These are phyloP conservation scores for Saturnispora dispora DNA, from an alignment of 805 yeast genomes.

Conservation along the genomic window DNA sequence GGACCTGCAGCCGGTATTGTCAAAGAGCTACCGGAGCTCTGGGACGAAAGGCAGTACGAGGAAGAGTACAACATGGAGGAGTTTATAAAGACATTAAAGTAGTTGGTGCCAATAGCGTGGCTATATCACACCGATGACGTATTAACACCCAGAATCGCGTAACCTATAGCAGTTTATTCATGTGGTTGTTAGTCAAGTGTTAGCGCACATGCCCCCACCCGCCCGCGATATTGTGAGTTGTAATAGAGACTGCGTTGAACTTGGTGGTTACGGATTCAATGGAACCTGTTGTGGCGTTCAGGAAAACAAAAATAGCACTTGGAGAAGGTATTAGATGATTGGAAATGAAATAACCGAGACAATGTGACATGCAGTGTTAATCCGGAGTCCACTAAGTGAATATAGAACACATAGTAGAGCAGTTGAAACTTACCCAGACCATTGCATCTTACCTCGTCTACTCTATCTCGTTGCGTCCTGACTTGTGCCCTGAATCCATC, in stretches of 20 bases:
- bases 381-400: background rate
- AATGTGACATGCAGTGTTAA: background rate
- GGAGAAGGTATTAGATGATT: background rate
- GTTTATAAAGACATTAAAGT: conserved; percentile 66
- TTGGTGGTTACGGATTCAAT: too few species aligned
- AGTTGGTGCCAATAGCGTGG: background rate
- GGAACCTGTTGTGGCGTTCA: too few species aligned
- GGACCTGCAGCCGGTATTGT: conserved; percentile 81
- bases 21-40: conserved; percentile 82
- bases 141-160: too few species aligned
- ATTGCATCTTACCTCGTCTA: background rate
- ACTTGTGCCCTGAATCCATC: background rate
- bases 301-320: background rate
- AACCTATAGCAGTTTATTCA: too few species aligned
- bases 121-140: too few species aligned
- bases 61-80: conserved; percentile 94
- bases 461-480: background rate
- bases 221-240: too few species aligned
- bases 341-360: background rate
- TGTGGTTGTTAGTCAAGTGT: too few species aligned
- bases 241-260: too few species aligned
- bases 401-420: too few species aligned
- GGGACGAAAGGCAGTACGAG: conserved; percentile 95
- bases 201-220: too few species aligned
- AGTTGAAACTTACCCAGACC: too few species aligned